phyloP scores from a whole-genome alignment of 495 filamentous ascomycete genomes.

The Delitschia confertaspora region DNA sequence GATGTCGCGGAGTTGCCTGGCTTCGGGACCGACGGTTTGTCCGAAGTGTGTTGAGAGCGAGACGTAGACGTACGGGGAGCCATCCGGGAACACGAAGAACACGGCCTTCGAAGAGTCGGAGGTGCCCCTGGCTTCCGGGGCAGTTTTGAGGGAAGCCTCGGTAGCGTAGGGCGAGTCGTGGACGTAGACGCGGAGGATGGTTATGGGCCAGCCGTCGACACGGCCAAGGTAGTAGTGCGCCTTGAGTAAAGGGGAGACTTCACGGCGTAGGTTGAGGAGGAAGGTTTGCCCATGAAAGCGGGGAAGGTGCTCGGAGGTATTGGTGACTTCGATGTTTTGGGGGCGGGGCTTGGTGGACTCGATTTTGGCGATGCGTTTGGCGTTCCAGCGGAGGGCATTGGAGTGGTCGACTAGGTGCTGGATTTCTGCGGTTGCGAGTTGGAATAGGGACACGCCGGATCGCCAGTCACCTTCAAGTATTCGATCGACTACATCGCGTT shows the following conservation, averaged over 20 bases:
- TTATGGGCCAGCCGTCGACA: constrained; percentile 52
- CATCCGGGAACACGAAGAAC: constrained; percentile 71
- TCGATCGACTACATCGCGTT: constrained; percentile 65
- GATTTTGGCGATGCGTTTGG: constrained; percentile 49
- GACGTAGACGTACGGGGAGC: constrained; percentile 64
- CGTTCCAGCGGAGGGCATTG: constrained; percentile 63
- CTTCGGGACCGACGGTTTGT: constrained; percentile 43
- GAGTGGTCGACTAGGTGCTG: constrained; percentile 73
- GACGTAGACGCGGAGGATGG: constrained; percentile 66
- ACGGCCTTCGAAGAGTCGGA: constrained; percentile 42
- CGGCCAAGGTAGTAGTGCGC: constrained; percentile 69
- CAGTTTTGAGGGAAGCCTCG: constrained; percentile 34
- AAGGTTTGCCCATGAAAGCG: constrained; percentile 70
- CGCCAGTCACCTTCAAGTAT: constrained; percentile 78
- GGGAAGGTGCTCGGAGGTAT: constrained; percentile 46
- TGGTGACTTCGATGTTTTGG: constrained; percentile 33
- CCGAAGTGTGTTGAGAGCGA: constrained; percentile 45
- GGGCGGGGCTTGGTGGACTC: constrained; percentile 12
- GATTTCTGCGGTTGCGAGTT: constrained; percentile 72
- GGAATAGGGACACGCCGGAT: constrained; percentile 63
- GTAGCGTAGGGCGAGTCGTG: constrained; percentile 63
- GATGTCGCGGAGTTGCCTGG: constrained; percentile 55
- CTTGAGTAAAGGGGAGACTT: constrained; percentile 65
- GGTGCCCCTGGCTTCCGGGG: constrained; percentile 2
- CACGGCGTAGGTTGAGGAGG: constrained; percentile 58